phyloP scores from a whole-genome alignment of 192 early-diverging fungal species.

The Fimicolochytrium jonesii region DNA sequence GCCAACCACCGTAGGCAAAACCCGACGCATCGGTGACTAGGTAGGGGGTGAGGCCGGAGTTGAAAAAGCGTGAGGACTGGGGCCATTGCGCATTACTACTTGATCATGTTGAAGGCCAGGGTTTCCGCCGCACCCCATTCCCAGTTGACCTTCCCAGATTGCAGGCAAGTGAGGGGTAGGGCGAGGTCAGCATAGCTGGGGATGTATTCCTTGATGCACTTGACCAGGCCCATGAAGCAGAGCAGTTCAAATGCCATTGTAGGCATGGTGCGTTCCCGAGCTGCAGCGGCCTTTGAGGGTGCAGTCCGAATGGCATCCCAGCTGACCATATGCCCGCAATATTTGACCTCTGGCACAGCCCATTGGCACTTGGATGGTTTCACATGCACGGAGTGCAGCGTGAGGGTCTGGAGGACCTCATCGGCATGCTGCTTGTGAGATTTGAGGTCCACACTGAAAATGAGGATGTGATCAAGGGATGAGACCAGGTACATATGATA shows the following conservation, averaged over 20 bases:
- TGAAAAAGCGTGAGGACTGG: slow-evolving; percentile 2
- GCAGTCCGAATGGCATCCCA: not conserved
- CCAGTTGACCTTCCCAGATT: not conserved
- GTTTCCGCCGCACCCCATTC: not conserved
- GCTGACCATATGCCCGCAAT: not conserved
- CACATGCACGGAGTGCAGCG: slow-evolving; percentile 9
- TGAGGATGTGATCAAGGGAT: slow-evolving; percentile 48
- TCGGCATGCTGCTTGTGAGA: slow-evolving; percentile 18
- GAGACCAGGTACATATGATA: slow-evolving; percentile 12
- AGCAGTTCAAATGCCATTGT: not conserved
- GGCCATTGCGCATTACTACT: not conserved
- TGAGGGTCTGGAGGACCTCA: slow-evolving; percentile 22
- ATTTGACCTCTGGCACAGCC: not conserved
- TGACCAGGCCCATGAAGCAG: not conserved
- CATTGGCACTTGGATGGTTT: slow-evolving; percentile 1
- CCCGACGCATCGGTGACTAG: slow-evolving; percentile 10
- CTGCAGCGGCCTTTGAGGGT: too few relatives aligned
- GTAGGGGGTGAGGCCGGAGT: not conserved
- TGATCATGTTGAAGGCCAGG: not conserved
- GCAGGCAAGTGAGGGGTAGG: slow-evolving; percentile 5
- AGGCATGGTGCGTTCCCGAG: too few relatives aligned
- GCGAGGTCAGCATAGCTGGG: too few relatives aligned
- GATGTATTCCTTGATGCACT: not conserved
- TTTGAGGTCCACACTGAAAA: slow-evolving; percentile 25
- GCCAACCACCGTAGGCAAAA: slow-evolving; percentile 3